Evolutionary conservation across 306 rosid genomes (phyloP).

Genomic region (Medicago ruthenica): DNA sequence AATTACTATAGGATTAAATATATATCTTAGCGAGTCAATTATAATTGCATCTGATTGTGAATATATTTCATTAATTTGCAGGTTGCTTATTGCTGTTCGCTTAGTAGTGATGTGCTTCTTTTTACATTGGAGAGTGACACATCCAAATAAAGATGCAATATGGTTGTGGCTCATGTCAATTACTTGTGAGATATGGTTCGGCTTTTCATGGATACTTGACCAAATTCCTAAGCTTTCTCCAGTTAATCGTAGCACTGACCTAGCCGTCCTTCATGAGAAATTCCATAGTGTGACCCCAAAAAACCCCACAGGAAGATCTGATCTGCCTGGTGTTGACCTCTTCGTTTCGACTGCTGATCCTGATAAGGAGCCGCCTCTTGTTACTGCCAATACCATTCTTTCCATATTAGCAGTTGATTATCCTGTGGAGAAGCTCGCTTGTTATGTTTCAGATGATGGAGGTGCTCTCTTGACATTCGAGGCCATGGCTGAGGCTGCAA

Average conservation of each 20-base stretch:
- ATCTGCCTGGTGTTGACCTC: slow-evolving; percentile 53
- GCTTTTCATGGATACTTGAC: slow-evolving; percentile 61
- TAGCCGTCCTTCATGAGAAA: slow-evolving; percentile 52
- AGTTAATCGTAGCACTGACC: slow-evolving; percentile 53
- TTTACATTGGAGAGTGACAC: slow-evolving; percentile 70
- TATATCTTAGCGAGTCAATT: background rate
- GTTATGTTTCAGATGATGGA: slow-evolving; percentile 63
- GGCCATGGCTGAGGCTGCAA: slow-evolving; percentile 70
- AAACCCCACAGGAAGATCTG: slow-evolving; percentile 63
- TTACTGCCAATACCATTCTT: slow-evolving; percentile 62
- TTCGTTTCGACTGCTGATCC: slow-evolving; percentile 66
- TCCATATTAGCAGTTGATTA: slow-evolving; percentile 59
- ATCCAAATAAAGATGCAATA: slow-evolving; percentile 71
- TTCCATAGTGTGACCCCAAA: slow-evolving; percentile 51
- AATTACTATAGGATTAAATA: background rate
- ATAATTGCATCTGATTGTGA: background rate
- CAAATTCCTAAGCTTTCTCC: slow-evolving; percentile 56
- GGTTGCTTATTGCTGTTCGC: slow-evolving; percentile 67
- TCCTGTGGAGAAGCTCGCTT: slow-evolving; percentile 60
- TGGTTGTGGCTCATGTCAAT: slow-evolving; percentile 65
- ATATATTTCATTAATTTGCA: slow-evolving; percentile 11
- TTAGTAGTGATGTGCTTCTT: slow-evolving; percentile 66
- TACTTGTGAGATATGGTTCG: slow-evolving; percentile 63
- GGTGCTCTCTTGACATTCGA: slow-evolving; percentile 61
- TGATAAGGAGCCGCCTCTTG: slow-evolving; percentile 58